phyloP scores from a whole-genome alignment of 352 stramenopile species.

The Globisporangium mamillatum region DNA sequence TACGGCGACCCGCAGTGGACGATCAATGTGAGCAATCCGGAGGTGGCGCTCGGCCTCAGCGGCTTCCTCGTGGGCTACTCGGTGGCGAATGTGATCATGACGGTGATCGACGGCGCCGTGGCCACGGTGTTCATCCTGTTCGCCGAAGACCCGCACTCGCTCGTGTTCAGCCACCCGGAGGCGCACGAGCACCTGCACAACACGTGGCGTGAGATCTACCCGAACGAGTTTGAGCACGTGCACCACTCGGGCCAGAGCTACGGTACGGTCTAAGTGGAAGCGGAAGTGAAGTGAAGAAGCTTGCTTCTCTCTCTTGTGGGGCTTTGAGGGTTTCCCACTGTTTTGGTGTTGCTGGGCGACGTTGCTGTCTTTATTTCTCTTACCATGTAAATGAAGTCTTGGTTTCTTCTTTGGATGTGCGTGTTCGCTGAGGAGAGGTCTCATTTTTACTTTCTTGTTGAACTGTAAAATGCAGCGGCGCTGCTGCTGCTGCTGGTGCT shows the following conservation, averaged over 20 bases:
- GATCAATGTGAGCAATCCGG: slow-evolving; percentile 38
- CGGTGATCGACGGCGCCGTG: slow-evolving; percentile 41
- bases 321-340: not conserved
- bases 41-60: slow-evolving; percentile 39
- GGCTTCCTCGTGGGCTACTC: slow-evolving; percentile 55
- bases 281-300: not conserved
- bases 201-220: slow-evolving; percentile 54
- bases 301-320: not conserved
- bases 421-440: no score
- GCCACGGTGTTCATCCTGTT: slow-evolving; percentile 57
- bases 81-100: slow-evolving; percentile 50
- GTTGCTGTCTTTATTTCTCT: not conserved
- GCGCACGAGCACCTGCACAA: slow-evolving; percentile 37
- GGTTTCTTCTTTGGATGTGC: not conserved
- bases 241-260: slow-evolving; percentile 12
- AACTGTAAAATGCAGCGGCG: no score
- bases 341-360: not conserved
- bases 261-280: slow-evolving; percentile 5
- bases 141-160: slow-evolving; percentile 45
- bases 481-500: no score
- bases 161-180: slow-evolving; percentile 32
- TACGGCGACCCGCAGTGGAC: slow-evolving; percentile 44
- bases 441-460: no score
- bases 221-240: slow-evolving; percentile 27
- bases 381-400: not conserved